Evolutionary conservation across 2,329 filamentous ascomycete genomes (phyloP).

Genomic region (Leptographium flavum): DNA sequence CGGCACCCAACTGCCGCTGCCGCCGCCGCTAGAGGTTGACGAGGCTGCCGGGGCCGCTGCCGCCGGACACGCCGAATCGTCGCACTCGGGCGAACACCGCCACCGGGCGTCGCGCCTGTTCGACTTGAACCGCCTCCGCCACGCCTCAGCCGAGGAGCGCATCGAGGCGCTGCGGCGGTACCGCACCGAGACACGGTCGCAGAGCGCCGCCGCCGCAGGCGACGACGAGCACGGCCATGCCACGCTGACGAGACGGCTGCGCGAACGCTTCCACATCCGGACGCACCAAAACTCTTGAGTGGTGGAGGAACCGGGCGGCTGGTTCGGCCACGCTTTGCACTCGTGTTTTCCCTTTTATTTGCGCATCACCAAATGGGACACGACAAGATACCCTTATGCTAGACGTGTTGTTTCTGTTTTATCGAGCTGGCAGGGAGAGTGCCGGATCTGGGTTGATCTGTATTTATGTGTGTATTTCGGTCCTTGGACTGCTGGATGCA

Average conservation of each 20-base stretch:
- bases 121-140: constrained; percentile 40
- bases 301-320: background rate
- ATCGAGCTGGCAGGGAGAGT: too few relatives aligned
- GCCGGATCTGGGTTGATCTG: too few relatives aligned
- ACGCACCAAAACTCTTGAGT: constrained; percentile 24
- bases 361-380: too few relatives aligned
- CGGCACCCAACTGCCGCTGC: constrained; percentile 17
- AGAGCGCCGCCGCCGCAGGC: constrained; percentile 8
- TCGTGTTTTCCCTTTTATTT: too few relatives aligned
- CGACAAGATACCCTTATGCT: too few relatives aligned
- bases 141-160: constrained; percentile 47
- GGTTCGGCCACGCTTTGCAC: too few relatives aligned
- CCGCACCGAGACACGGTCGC: constrained; percentile 23
- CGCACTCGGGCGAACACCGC: constrained; percentile 7
- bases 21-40: constrained; percentile 28
- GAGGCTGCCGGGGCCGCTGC: constrained; percentile 16
- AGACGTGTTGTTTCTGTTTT: too few relatives aligned
- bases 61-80: constrained; percentile 22
- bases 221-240: constrained; percentile 24
- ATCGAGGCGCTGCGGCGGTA: constrained; percentile 42
- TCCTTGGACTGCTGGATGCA: too few relatives aligned
- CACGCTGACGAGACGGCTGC: constrained; percentile 32
- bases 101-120: constrained; percentile 37
- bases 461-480: too few relatives aligned
- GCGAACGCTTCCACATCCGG: constrained; percentile 38